Base-by-base conservation (phyloP, 495 filamentous ascomycete genomes). In the Lasiosphaeria ovina region DNA sequence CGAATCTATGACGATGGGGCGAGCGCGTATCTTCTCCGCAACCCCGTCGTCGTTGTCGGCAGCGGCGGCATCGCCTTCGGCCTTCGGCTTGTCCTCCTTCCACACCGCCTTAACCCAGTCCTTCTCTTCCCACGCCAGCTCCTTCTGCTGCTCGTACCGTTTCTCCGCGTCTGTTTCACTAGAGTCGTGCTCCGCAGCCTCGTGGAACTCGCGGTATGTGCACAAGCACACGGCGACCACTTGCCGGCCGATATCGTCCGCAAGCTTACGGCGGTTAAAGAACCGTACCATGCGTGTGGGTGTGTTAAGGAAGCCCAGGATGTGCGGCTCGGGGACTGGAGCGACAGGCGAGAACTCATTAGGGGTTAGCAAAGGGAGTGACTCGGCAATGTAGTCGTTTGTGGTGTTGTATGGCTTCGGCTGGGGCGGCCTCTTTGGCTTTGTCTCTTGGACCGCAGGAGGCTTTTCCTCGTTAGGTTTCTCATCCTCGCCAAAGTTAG, bases 251-350 rank as follows among this genome's bases (percentile, higher is more conserved):
- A 96, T 87, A 5, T 85, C 79, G 66, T 99, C 93, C 48, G 95
- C 95, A 16, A 97, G 80, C 48, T 84, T 73, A 12, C 95, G 90
- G 51, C 91, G 88, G 70, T 86, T 97, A 45, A 99, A 79, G 81
- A 91, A 99, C 50, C 94, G 91, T 68, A 90, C 89, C 54, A 97
- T 69, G 40, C 94, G 85, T 62, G 85, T 90, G 0, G 91, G 91
- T 0, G 92, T 97, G 74, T 95, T 93, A 51, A 92, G 74, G 78
- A 99, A 95, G 60, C 94, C 94, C 34, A 99, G 89, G 53, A 98
- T 82, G 69, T 97, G 92, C 0, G 94, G 94, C 73, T 96, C 87
- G 44, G 80, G 76, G 48, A 99, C 81, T 7, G 88, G 81, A n/a
- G 80, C 76, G 14, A 87, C 86, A 38, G 91, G 92, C 6, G 76